Base-by-base conservation (phyloP, 495 filamentous ascomycete species). In the Copromyces sp. region DNA sequence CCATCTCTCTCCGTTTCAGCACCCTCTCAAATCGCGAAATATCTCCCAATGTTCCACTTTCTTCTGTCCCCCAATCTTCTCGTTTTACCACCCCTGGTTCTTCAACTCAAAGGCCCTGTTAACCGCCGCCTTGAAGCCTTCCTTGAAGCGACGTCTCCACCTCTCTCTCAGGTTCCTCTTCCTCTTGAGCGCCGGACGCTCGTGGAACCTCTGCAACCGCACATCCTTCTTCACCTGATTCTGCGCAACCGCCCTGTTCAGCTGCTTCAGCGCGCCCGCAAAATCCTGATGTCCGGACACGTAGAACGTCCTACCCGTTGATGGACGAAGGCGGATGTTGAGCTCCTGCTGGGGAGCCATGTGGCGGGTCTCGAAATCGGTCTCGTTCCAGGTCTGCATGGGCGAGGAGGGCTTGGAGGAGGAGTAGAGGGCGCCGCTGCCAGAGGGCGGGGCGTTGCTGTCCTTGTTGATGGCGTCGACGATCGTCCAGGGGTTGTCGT, bases 181-280 rank as follows among this genome's bases (percentile, higher is more conserved):
- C 79, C 89, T 84, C 86, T 93, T 93, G 79, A 92, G 77, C 4
- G 90, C 91, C 3, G 87, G 85, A 68, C 91, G 81, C 83, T 94
- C 93, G 79, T 95, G 89, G 73, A 87, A 91, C 72, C 84, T 80
- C 81, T 94, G 91, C 73, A 44, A 70, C 4, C 72, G 68, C 53
- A 81, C 77, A 77, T 92, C 88, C 4, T 29, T 9, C 75, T 74
- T 80, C 24, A 94, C 80, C 16, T 74, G 82, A 77, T 94, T 94
- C 24, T 61, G 45, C 1, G 38, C 12, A n/a, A 78, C 68, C 6
- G 85, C 74, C 16, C 80, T 74, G 12, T 85, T 82, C 69, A 95
- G 75, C 61, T 82, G 76, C 69, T 78, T 77, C 69, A 94, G 82
- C 0, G 87, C 89, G 29, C 83, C 75, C 1, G 83, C 86, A 5